Evolutionary conservation across 306 rosid species (phyloP).

Genomic region (Malus sylvestris): DNA sequence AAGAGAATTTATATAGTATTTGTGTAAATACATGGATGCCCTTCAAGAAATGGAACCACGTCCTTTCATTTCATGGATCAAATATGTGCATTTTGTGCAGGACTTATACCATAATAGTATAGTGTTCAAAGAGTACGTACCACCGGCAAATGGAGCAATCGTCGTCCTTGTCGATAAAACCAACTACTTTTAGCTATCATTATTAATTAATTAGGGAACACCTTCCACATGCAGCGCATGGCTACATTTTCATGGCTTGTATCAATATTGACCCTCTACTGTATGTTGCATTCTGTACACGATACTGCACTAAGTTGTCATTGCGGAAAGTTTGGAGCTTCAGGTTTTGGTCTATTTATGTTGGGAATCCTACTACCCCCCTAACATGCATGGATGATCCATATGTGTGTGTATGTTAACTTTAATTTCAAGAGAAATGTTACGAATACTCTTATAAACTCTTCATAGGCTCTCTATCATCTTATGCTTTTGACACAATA

Average conservation of each 20-base stretch:
- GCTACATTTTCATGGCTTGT: constrained; percentile 13
- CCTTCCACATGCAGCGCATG: constrained; percentile 22
- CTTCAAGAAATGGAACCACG: background rate
- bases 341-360: background rate
- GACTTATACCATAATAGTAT: background rate
- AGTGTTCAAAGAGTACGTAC: background rate
- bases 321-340: background rate
- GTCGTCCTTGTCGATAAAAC: background rate
- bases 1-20: too few species aligned
- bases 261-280: background rate
- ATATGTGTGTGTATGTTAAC: background rate
- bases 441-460: too few species aligned
- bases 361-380: background rate
- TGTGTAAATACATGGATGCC: background rate
- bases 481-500: too few species aligned
- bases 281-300: background rate
- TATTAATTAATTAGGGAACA: constrained; percentile 5
- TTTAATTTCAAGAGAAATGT: too few species aligned
- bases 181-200: too few species aligned
- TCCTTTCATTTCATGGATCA: background rate
- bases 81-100: background rate
- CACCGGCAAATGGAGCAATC: background rate
- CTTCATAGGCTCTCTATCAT: too few species aligned
- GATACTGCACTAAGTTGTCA: background rate
- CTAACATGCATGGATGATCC: background rate